A percentile compares a stretch with the other conserved stretches of the same genome.
Evolutionary conservation across 2,329 filamentous ascomycete species (phyloP).

Genomic region (Claviceps maximensis): DNA sequence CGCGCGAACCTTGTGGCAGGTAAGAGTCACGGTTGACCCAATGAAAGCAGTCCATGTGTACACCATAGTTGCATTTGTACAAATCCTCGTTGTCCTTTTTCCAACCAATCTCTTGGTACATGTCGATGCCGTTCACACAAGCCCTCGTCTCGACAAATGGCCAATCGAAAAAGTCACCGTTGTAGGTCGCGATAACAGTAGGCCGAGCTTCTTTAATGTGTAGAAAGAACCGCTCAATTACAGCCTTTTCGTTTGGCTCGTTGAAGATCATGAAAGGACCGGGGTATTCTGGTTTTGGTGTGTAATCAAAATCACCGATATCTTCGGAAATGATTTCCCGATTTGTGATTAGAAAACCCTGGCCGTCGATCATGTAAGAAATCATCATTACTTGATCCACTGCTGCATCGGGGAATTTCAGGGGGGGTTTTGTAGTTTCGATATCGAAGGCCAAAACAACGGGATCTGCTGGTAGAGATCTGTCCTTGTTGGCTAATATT

Average conservation of each 20-base stretch:
- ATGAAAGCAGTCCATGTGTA: slow-evolving; percentile 97
- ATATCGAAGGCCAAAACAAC: slow-evolving; percentile 99
- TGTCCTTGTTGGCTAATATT: slow-evolving; percentile 75
- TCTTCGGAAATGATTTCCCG: slow-evolving; percentile 96
- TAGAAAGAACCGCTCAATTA: slow-evolving; percentile 85
- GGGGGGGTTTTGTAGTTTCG: slow-evolving; percentile 85
- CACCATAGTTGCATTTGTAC: slow-evolving; percentile 90
- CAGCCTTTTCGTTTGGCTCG: slow-evolving; percentile 78
- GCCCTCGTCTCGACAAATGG: slow-evolving; percentile 91
- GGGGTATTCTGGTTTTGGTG: slow-evolving; percentile 88
- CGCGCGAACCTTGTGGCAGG: slow-evolving; percentile 89
- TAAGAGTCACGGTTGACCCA: slow-evolving; percentile 99
- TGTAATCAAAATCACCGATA: slow-evolving; percentile 96
- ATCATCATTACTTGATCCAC: slow-evolving; percentile 99
- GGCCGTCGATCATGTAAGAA: slow-evolving; percentile 99
- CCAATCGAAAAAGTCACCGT: slow-evolving; percentile 99
- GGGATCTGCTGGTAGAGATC: slow-evolving; percentile 80
- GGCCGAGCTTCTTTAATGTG: slow-evolving; percentile 91
- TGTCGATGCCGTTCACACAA: slow-evolving; percentile 90
- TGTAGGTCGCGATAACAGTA: slow-evolving; percentile 98
- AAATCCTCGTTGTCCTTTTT: slow-evolving; percentile 90
- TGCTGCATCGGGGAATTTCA: slow-evolving; percentile 91
- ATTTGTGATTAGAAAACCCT: slow-evolving; percentile 96
- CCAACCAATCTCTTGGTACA: slow-evolving; percentile 98
- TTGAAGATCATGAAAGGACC: slow-evolving; percentile 98